phyloP scores from a whole-genome alignment of 495 filamentous ascomycete species.

The Penicillium dipodomyicola region DNA sequence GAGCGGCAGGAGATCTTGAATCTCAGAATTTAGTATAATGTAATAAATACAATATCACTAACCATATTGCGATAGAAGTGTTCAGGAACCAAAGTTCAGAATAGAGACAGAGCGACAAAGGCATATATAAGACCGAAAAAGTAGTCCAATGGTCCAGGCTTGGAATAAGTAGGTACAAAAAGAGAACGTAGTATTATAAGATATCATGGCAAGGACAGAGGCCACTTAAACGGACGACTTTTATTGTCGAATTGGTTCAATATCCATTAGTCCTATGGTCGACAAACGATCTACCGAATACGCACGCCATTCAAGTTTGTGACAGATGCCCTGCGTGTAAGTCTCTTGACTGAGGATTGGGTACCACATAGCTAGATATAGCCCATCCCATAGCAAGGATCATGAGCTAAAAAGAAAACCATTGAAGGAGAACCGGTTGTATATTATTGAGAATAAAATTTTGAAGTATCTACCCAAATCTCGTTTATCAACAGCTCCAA shows the following conservation, averaged over 20 bases:
- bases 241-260: no score
- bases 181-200: no score
- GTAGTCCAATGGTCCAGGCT: not conserved
- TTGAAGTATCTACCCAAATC: constrained; percentile 19
- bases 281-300: no score
- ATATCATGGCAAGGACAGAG: no score
- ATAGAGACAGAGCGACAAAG: not conserved
- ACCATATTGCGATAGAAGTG: not conserved
- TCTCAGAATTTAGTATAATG: not conserved
- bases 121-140: not conserved
- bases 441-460: constrained; percentile 8
- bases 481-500: constrained; percentile 21
- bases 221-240: no score
- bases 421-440: not conserved
- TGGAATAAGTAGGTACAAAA: not conserved
- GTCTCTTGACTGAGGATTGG: not conserved
- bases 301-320: not conserved
- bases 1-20: not conserved
- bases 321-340: not conserved
- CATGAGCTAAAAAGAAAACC: no score
- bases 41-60: not conserved
- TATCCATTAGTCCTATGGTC: no score
- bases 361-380: not conserved
- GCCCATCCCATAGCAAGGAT: not conserved
- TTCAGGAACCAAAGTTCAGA: not conserved